These are phyloP conservation scores for Syncephalastrum contaminatum DNA, from an alignment of 371 early-diverging fungal genomes.

Conservation along the genomic window DNA sequence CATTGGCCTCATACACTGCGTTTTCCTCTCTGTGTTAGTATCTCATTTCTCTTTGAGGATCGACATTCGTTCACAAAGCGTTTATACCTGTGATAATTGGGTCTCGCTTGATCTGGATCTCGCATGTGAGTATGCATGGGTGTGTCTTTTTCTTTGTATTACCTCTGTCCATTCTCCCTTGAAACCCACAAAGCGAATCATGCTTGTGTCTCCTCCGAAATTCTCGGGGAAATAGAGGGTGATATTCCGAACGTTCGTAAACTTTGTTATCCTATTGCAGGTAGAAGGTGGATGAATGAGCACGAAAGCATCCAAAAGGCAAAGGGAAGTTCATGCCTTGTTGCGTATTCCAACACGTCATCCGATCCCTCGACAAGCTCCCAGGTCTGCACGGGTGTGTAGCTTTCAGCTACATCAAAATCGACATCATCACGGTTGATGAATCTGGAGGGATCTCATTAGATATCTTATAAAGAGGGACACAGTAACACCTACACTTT, in stretches of 20 bases:
- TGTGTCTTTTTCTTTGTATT: constrained; percentile 8
- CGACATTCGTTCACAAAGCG: neutral
- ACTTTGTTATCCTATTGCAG: constrained; percentile 74
- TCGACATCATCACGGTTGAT: constrained; percentile 90
- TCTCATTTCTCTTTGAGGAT: too few relatives aligned
- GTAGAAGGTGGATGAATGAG: neutral
- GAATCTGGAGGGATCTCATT: constrained; percentile 50
- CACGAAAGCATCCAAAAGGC: neutral
- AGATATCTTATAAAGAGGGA: neutral
- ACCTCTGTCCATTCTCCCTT: constrained; percentile 91
- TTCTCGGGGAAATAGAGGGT: constrained; percentile 83
- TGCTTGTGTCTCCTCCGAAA: constrained; percentile 75
- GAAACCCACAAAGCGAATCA: constrained; percentile 79
- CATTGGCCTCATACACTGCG: constrained; percentile 75
- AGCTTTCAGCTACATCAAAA: constrained; percentile 80
- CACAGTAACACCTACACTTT: constrained; percentile 60
- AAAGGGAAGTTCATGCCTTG: constrained; percentile 30
- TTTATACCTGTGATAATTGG: constrained; percentile 58
- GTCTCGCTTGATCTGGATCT: constrained; percentile 65
- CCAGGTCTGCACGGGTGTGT: constrained; percentile 76
- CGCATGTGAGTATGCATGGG: neutral
- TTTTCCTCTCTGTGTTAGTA: neutral
- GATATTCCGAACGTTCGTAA: constrained; percentile 76
- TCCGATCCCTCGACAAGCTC: constrained; percentile 63
- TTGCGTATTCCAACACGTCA: constrained; percentile 68